Conservation (phyloP, 1,284 basidiomycete species). For the Cryptococcus sp. region DNA sequence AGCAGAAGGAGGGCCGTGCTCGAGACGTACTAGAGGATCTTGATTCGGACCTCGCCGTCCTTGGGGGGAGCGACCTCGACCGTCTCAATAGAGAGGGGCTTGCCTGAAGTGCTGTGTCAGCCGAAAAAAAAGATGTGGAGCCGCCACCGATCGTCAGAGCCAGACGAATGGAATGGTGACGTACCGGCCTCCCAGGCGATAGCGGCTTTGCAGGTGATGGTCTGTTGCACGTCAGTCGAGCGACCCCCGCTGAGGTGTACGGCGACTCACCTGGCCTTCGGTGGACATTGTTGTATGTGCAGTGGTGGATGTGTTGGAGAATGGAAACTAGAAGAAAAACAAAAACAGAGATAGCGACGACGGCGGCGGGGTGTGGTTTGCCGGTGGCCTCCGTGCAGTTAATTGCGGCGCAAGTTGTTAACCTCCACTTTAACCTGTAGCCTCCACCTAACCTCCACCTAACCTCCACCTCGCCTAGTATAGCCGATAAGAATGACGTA, state of each 20-base stretch:
- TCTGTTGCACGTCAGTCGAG: conserved; percentile 33
- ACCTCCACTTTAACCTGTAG: no score
- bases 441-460: no score
- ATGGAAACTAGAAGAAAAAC: not conserved
- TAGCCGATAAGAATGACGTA: no score
- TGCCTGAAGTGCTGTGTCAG: conserved; percentile 35
- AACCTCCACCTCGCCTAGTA: no score
- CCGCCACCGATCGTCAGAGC: not conserved
- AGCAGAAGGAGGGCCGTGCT: not conserved
- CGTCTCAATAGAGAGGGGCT: conserved; percentile 83
- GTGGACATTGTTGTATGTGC: conserved; percentile 18
- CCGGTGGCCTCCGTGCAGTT: no score
- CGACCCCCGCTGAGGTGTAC: not conserved
- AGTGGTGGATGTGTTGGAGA: not conserved
- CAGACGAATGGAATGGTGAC: conserved; percentile 12
- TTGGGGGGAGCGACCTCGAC: conserved; percentile 90
- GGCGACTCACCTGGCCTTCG: conserved; percentile 18
- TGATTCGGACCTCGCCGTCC: conserved; percentile 88
- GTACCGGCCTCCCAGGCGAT: conserved; percentile 90
- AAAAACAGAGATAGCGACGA: not conserved
- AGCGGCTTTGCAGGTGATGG: conserved; percentile 90
- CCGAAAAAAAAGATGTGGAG: not conserved
- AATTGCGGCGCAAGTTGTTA: no score
- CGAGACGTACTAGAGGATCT: conserved; percentile 70
- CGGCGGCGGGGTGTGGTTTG: no score